A percentile compares a stretch with the other conserved stretches of the same genome.
These are phyloP conservation scores for Polytrichum formosum DNA, from an alignment of 225 moss, liverwort and hornwort genomes.

Conservation along the genomic window DNA sequence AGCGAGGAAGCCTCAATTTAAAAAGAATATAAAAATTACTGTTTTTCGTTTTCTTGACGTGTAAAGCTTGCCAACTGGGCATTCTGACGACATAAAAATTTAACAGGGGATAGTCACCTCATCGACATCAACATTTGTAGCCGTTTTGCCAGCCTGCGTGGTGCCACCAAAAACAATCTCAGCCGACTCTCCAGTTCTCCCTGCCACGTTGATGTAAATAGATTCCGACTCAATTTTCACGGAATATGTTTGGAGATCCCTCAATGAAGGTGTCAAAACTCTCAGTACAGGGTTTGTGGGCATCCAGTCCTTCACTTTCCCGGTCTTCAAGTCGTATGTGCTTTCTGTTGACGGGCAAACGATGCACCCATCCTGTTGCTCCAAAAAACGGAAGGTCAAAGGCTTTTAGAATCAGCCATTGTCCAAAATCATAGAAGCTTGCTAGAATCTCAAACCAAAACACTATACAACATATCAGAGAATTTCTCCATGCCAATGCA, in stretches of 20 bases:
- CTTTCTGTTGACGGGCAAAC: conserved; percentile 93
- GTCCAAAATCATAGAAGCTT: not conserved
- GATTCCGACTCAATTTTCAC: conserved; percentile 74
- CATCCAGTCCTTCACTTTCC: conserved; percentile 87
- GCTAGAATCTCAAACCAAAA: too few species aligned
- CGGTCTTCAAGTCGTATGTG: conserved; percentile 85
- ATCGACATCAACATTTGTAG: conserved; percentile 77
- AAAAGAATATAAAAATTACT: too few species aligned
- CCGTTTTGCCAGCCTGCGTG: conserved; percentile 80
- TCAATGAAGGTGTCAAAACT: conserved; percentile 66
- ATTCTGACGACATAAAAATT: not conserved
- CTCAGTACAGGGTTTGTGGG: conserved; percentile 82
- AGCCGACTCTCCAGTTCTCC: conserved; percentile 52
- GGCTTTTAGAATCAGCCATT: not conserved
- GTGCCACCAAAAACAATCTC: conserved; percentile 94
- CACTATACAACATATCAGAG: too few species aligned
- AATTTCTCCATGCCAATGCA: too few species aligned
- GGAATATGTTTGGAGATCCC: conserved; percentile 69
- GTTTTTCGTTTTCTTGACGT: too few species aligned
- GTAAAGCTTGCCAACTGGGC: too few species aligned
- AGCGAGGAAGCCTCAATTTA: too few species aligned
- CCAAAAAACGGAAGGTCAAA: not conserved
- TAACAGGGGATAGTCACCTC: conserved; percentile 42
- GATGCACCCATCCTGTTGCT: conserved; percentile 65
- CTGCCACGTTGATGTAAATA: conserved; percentile 65